phyloP scores from a whole-genome alignment of 208 protist species.

The Leishmania gerbilli region DNA sequence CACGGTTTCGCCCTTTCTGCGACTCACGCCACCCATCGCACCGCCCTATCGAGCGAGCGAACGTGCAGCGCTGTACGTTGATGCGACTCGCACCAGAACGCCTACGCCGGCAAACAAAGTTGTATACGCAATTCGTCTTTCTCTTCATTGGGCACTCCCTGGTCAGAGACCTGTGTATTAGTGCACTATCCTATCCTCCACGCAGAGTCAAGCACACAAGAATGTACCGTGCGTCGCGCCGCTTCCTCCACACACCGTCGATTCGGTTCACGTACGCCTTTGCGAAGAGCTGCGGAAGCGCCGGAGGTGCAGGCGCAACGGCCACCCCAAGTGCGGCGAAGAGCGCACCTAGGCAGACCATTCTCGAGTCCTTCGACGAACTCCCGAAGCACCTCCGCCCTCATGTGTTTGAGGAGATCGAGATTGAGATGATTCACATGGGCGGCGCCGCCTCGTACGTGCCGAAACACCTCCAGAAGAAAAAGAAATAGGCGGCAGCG shows the following conservation, averaged over 20 bases:
- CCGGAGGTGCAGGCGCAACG: not conserved
- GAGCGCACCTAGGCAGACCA: slow-evolving; percentile 7
- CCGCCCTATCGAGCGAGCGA: not conserved
- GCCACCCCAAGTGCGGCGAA: not conserved
- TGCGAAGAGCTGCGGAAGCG: slow-evolving; percentile 49
- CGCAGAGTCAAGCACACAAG: not conserved
- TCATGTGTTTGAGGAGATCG: slow-evolving; percentile 59
- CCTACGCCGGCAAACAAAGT: not conserved
- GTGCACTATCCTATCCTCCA: not conserved
- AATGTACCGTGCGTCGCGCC: slow-evolving; percentile 41
- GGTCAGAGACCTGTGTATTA: not conserved
- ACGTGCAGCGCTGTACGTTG: not conserved
- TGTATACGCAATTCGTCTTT: not conserved
- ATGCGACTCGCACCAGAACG: not conserved
- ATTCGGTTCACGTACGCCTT: slow-evolving; percentile 82
- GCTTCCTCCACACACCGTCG: slow-evolving; percentile 46
- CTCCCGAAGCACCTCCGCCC: slow-evolving; percentile 66
- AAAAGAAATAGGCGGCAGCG: slow-evolving; percentile 47
- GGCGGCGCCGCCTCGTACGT: slow-evolving; percentile 82
- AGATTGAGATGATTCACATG: slow-evolving; percentile 78
- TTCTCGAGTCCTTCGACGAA: slow-evolving; percentile 60
- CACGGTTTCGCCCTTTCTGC: not conserved
- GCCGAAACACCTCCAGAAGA: slow-evolving; percentile 70
- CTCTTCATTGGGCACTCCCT: not conserved
- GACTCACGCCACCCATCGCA: not conserved